Base-by-base conservation (phyloP, 2,329 filamentous ascomycete species). In the Cercospora janseana region DNA sequence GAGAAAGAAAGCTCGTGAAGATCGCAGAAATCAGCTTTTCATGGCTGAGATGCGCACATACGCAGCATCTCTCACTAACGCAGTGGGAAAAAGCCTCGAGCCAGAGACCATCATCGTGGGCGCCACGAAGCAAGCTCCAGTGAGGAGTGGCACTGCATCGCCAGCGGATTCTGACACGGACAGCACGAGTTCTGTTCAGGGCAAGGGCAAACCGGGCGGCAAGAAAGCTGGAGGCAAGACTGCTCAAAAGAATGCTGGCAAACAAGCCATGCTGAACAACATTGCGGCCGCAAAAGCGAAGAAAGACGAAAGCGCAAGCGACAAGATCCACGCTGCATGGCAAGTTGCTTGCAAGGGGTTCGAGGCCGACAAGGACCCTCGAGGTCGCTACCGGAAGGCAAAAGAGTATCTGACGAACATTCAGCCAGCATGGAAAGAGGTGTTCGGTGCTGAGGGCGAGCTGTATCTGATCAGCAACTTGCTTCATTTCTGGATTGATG, bases 31-130 rank as follows among this genome's bases (percentile, higher is more conserved):
- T 35, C 85, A 89, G 59, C 74, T 72, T 44, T 82, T 81, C 61
- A 85, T 87, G 79, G 76, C 78, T 1, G 82, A 87, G 51, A 86
- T 86, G 68, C 75, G 77, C 21, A 73, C 76, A 1, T 90, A 89
- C 63, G 83, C 86, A 1, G 83, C 82, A 9, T 87, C 83, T 66
- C 72, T 89, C 38, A 86, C 83, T 0, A 84, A 82, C 49, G 74
- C 80, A 0, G 72, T 76, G 2, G 84, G 83, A 3, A 86, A 82
- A 56, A 72, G 71, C 2, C 73, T 88, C 4, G 75, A 85, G 18
- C 83, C 83, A 0, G 83, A 88, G 63, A 79, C 73, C 3, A 79
- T 88, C 41, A 77, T 84, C 1, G 75, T 79, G 15, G 63, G 62
- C 20, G 59, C 58, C 4, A 44, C 56, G 1, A 58, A 48, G 18